phyloP scores from a whole-genome alignment of 306 rosid species.

The Acmispon strigosus region DNA sequence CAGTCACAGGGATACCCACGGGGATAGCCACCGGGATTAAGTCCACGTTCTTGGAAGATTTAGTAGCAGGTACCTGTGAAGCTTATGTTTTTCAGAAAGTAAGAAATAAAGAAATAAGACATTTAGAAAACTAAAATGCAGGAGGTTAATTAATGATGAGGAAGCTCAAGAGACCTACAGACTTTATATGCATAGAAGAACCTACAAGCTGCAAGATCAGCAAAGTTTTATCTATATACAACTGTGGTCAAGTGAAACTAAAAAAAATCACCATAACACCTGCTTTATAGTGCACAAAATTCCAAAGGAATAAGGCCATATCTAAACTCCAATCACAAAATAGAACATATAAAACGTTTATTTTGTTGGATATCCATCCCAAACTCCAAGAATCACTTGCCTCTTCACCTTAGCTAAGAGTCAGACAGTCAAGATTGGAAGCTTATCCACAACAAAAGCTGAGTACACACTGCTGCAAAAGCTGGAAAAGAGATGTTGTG shows the following conservation, averaged over 20 bases:
- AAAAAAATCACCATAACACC: neutral
- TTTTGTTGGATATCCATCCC: too few relatives aligned
- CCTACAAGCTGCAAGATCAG: neutral
- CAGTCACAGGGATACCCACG: constrained; percentile 20
- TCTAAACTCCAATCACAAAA: neutral
- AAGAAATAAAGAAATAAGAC: constrained; percentile 2
- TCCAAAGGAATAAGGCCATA: neutral
- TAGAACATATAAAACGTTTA: neutral
- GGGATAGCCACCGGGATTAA: constrained; percentile 18
- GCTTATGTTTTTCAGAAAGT: constrained; percentile 11
- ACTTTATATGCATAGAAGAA: neutral
- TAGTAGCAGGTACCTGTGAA: constrained; percentile 37
- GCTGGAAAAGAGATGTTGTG: too few relatives aligned
- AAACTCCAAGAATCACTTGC: too few relatives aligned
- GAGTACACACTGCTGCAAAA: too few relatives aligned
- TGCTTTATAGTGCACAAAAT: neutral
- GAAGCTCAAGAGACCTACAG: neutral
- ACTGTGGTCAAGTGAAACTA: neutral
- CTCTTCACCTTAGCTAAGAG: too few relatives aligned
- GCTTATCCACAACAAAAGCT: too few relatives aligned
- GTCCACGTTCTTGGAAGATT: constrained; percentile 9
- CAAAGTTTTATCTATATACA: neutral
- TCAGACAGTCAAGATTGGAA: too few relatives aligned
- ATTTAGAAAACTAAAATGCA: neutral
- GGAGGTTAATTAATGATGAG: neutral